A percentile compares a stretch with the other conserved stretches of the same genome.
Evolutionary conservation across 169 alveolate genomes (phyloP).

Genomic region (Theileria parva): DNA sequence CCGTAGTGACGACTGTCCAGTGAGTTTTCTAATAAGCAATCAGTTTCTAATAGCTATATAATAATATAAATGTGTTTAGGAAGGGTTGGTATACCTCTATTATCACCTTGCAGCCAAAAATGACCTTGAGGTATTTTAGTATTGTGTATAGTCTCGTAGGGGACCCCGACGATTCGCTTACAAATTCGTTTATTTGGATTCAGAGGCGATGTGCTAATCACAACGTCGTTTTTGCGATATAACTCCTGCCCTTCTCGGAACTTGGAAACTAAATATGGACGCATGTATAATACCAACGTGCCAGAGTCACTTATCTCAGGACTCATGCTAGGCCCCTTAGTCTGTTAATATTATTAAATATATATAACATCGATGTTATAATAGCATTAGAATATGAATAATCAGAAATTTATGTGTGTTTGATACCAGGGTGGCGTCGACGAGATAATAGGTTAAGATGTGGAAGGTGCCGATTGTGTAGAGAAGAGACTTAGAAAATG

Average conservation of each 20-base stretch:
- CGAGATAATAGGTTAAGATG: slow-evolving; percentile 43
- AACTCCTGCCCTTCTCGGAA: slow-evolving; percentile 33
- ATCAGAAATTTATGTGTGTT: neutral
- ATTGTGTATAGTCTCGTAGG: slow-evolving; percentile 13
- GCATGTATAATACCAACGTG: slow-evolving; percentile 32
- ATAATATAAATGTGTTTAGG: neutral
- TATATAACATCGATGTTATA: neutral
- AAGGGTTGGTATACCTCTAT: slow-evolving; percentile 29
- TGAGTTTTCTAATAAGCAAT: slow-evolving; percentile 35
- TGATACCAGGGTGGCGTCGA: slow-evolving; percentile 61
- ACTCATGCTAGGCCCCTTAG: slow-evolving; percentile 67
- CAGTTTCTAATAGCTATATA: neutral
- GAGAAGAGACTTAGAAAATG: slow-evolving; percentile 22
- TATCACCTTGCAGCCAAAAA: slow-evolving; percentile 66
- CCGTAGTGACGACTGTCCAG: slow-evolving; percentile 67
- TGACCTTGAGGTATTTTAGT: slow-evolving; percentile 32
- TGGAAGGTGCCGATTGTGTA: slow-evolving; percentile 42
- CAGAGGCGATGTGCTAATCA: slow-evolving; percentile 52
- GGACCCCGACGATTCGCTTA: slow-evolving; percentile 42
- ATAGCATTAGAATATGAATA: neutral
- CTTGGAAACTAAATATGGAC: slow-evolving; percentile 23
- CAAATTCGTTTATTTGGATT: slow-evolving; percentile 47
- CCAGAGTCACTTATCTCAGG: slow-evolving; percentile 41
- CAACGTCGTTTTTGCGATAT: slow-evolving; percentile 60
- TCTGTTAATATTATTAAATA: slow-evolving; percentile 15